Conservation (phyloP, 1,284 basidiomycete species). For the Fistulina hepatica region DNA sequence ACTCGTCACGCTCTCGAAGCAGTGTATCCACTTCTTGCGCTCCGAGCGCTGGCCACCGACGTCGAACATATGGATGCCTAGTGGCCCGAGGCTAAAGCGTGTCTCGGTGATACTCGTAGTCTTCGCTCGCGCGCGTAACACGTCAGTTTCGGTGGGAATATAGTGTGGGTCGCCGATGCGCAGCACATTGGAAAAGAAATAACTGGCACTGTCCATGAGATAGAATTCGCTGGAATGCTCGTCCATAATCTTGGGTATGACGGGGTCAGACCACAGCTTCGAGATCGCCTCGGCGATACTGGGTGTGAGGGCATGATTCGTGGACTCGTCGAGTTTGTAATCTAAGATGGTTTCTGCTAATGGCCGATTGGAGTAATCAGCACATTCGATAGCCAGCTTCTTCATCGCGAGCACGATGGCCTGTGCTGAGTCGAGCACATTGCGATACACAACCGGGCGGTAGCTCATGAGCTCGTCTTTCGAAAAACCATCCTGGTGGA, state of each 20-base stretch:
- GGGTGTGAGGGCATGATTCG: slow-evolving; percentile 38
- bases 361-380: slow-evolving; percentile 57
- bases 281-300: slow-evolving; percentile 73
- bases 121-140: slow-evolving; percentile 83
- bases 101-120: slow-evolving; percentile 93
- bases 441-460: slow-evolving; percentile 76
- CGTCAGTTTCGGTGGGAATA: slow-evolving; percentile 82
- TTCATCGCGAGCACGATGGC: slow-evolving; percentile 83
- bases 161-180: slow-evolving; percentile 77
- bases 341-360: slow-evolving; percentile 31
- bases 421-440: slow-evolving; percentile 83
- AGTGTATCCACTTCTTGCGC: slow-evolving; percentile 92
- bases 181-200: slow-evolving; percentile 83
- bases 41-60: slow-evolving; percentile 91
- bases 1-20: slow-evolving; percentile 89
- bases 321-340: slow-evolving; percentile 36
- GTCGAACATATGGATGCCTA: slow-evolving; percentile 91
- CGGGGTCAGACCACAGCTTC: slow-evolving; percentile 84
- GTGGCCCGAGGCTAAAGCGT: slow-evolving; percentile 57
- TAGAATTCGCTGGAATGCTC: slow-evolving; percentile 81
- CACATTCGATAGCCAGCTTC: slow-evolving; percentile 81
- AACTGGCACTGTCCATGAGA: slow-evolving; percentile 90
- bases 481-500: slow-evolving; percentile 90
- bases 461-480: slow-evolving; percentile 72
- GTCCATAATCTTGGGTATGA: slow-evolving; percentile 82